Evolutionary conservation across 1,139 yeast genomes (phyloP).

Genomic region (Chernovozyma aurita): DNA sequence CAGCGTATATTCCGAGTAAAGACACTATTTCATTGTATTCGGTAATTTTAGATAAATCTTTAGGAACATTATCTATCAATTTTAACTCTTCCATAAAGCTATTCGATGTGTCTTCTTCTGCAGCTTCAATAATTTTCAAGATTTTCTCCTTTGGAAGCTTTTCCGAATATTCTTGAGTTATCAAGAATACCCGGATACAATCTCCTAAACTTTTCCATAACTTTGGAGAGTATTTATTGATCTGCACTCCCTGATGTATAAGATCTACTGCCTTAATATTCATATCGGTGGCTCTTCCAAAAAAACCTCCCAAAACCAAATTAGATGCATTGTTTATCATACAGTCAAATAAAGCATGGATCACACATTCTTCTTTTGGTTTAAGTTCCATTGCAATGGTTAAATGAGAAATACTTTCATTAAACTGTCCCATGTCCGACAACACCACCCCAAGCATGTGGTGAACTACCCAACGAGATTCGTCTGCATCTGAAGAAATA

Average conservation of each 20-base stretch:
- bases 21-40: slow-evolving; percentile 18
- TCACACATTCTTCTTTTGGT: slow-evolving; percentile 54
- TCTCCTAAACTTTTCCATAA: slow-evolving; percentile 56
- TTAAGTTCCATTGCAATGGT: slow-evolving; percentile 35
- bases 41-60: slow-evolving; percentile 11
- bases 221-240: slow-evolving; percentile 37
- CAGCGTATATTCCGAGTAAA: slow-evolving; percentile 22
- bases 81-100: slow-evolving; percentile 6
- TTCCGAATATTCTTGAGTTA: slow-evolving; percentile 39
- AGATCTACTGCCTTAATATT: slow-evolving; percentile 44
- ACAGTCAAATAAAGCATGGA: slow-evolving; percentile 55
- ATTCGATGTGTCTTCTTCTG: slow-evolving; percentile 9
- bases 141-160: slow-evolving; percentile 42
- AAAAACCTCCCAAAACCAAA: slow-evolving; percentile 57
- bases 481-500: slow-evolving; percentile 30
- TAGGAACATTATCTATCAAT: slow-evolving; percentile 8
- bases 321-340: slow-evolving; percentile 50
- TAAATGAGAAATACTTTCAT: slow-evolving; percentile 28
- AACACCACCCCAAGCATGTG: slow-evolving; percentile 67
- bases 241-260: slow-evolving; percentile 37
- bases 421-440: slow-evolving; percentile 37
- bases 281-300: slow-evolving; percentile 49
- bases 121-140: slow-evolving; percentile 24
- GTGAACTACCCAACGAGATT: slow-evolving; percentile 49
- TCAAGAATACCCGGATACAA: slow-evolving; percentile 40